These are phyloP conservation scores for Mychonastes homosphaera DNA, from an alignment of 139 green algal species.

Conservation along the genomic window DNA sequence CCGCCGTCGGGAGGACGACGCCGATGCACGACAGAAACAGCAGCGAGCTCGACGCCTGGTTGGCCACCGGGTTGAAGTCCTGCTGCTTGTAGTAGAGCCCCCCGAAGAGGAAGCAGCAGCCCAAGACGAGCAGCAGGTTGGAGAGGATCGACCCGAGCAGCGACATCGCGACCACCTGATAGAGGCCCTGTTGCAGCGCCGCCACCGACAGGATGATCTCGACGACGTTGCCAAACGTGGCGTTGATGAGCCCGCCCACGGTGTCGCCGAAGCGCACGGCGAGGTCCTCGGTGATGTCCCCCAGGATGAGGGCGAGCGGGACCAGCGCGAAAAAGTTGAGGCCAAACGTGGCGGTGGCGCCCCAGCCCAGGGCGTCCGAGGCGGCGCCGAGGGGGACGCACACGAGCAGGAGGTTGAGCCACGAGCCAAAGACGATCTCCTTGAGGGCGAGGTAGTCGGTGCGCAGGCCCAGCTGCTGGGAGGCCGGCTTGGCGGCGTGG, in stretches of 20 bases:
- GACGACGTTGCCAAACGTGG: conserved; percentile 88
- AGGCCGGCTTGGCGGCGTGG: too few species aligned
- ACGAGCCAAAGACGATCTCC: conserved; percentile 41
- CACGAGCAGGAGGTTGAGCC: conserved; percentile 64
- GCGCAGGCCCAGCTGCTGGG: too few species aligned
- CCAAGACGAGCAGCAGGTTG: conserved; percentile 82
- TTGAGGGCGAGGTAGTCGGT: too few species aligned
- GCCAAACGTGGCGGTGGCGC: conserved; percentile 33
- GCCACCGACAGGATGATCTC: conserved; percentile 87
- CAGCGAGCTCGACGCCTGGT: conserved; percentile 57
- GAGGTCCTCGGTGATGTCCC: conserved; percentile 81
- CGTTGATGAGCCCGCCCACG: conserved; percentile 62
- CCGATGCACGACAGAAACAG: conserved; percentile 72
- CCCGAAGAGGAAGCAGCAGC: conserved; percentile 11
- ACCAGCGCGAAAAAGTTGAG: conserved; percentile 72
- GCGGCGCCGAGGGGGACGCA: conserved; percentile 48
- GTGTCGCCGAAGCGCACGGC: conserved; percentile 62
- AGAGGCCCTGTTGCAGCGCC: conserved; percentile 61
- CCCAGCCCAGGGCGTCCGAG: conserved; percentile 24
- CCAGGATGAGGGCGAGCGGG: conserved; percentile 74
- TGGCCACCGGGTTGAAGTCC: conserved; percentile 57
- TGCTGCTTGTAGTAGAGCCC: conserved; percentile 44
- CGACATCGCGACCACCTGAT: conserved; percentile 63
- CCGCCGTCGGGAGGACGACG: conserved; percentile 60
- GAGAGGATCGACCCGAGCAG: conserved; percentile 79